phyloP scores from a whole-genome alignment of 2,329 filamentous ascomycete genomes.

The Leptosphaerulina australis region DNA sequence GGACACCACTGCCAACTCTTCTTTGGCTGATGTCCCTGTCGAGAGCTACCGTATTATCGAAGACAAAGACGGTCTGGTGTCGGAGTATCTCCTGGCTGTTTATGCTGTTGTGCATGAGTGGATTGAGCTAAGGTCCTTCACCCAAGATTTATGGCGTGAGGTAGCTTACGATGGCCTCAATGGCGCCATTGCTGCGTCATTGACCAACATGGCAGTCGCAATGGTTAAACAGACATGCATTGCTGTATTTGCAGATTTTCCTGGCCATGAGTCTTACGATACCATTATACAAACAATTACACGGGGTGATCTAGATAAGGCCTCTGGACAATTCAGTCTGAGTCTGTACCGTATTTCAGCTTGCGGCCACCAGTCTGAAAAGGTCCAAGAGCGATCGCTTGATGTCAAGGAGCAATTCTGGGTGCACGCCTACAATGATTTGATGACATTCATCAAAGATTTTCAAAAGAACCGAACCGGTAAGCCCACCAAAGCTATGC shows the following conservation, averaged over 20 bases:
- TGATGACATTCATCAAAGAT: slow-evolving; percentile 55
- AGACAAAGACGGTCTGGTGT: slow-evolving; percentile 44
- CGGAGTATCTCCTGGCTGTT: slow-evolving; percentile 55
- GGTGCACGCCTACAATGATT: slow-evolving; percentile 51
- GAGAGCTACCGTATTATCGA: slow-evolving; percentile 56
- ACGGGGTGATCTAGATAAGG: slow-evolving; percentile 47
- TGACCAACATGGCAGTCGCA: slow-evolving; percentile 52
- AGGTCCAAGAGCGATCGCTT: slow-evolving; percentile 31
- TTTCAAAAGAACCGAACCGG: slow-evolving; percentile 55
- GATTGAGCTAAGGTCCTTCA: slow-evolving; percentile 48
- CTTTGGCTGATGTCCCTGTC: slow-evolving; percentile 50
- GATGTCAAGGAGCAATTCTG: slow-evolving; percentile 55
- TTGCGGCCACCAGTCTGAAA: slow-evolving; percentile 14
- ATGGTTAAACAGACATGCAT: slow-evolving; percentile 51
- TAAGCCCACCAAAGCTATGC: slow-evolving; percentile 56
- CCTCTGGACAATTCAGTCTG: slow-evolving; percentile 51
- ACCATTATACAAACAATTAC: slow-evolving; percentile 52
- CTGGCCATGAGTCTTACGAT: slow-evolving; percentile 54
- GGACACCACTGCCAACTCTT: slow-evolving; percentile 16
- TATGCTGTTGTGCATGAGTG: slow-evolving; percentile 50
- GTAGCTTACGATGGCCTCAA: slow-evolving; percentile 56
- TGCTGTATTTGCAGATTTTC: slow-evolving; percentile 55
- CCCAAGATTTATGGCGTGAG: slow-evolving; percentile 53
- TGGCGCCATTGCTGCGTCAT: slow-evolving; percentile 52
- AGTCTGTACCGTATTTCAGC: slow-evolving; percentile 22